phyloP scores from a whole-genome alignment of 164 flowering plant genomes.

The Paratinospora sagittata region DNA sequence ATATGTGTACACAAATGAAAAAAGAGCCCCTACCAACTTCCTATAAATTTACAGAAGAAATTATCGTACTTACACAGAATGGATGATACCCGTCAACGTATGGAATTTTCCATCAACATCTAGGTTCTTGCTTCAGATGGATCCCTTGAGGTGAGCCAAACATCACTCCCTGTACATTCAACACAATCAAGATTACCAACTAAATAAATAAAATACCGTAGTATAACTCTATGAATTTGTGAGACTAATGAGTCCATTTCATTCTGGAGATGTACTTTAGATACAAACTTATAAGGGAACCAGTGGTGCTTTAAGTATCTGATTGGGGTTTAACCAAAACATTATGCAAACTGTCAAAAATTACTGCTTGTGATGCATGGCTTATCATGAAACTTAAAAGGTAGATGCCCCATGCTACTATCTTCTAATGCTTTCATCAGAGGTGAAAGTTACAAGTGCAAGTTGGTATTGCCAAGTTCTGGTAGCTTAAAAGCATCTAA shows the following conservation, averaged over 20 bases:
- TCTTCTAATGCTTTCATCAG: no score
- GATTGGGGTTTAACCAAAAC: no score
- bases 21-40: constrained; percentile 25
- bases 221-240: no score
- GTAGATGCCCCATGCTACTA: no score
- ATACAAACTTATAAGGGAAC: not conserved
- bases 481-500: no score
- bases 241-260: no score
- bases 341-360: no score
- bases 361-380: no score
- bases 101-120: constrained; percentile 29
- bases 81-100: constrained; percentile 10
- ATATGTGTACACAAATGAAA: constrained; percentile 16
- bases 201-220: not conserved
- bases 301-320: no score
- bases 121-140: constrained; percentile 59
- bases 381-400: no score
- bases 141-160: constrained; percentile 21
- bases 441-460: no score
- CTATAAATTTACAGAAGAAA: constrained; percentile 32
- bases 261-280: not conserved
- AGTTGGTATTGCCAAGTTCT: no score
- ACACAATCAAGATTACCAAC: constrained; percentile 1
- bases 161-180: constrained; percentile 26
- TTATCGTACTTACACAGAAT: constrained; percentile 26